Evolutionary conservation across 148 eudicot species (phyloP), one percentile per base, ranked within the genome.

Genomic region (Gaultheria prostrata): DNA sequence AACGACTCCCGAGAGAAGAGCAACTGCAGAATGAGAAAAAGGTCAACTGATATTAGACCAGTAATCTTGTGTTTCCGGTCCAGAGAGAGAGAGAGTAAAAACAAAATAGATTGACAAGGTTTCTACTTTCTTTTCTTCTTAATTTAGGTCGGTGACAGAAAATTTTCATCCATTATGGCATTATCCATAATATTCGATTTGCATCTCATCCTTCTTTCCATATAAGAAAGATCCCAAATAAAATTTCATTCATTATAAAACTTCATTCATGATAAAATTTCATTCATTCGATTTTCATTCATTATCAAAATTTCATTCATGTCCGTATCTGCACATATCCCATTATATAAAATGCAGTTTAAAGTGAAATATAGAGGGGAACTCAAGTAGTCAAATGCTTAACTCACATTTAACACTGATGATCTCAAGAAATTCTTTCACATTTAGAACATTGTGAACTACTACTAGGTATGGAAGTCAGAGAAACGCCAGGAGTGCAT

Each of bases 1-100:
- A 88, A 91, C 3, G 90, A 89, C 61, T 89, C 90, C 30, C 82
- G 86, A 50, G 91, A 63, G 80, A 89, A 88, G 28, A 91, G 85
- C 57, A 57, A 61, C 93, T 91, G 93, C 87, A 86, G 21, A 43
- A 69, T 6, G 35, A 15, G 15, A 6, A 46, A 13, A 51, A 8
- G 53, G 51, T 12, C 35, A 50, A 24, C 3, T 14, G 12, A 28
- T 12, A 28, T 49, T 21, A 8, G 69, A 28, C 65, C 72, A 61
- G 12, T n/a, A 6, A 21, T 56, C 28, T 21, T 21, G 21, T n/a
- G 65, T 61, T 61, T 61, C 30, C 67, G 24, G 8, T n/a, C 8
- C 13, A 35, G 43, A 39, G 43, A 35, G 43, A 39, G 6, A 39
- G 43, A 4, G 43, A 14, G 57, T 18, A 3, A 3, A 15, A 51